These are phyloP conservation scores for Pseudogymnoascus verrucosus DNA, from an alignment of 2,329 filamentous ascomycete genomes.

Conservation along the genomic window DNA sequence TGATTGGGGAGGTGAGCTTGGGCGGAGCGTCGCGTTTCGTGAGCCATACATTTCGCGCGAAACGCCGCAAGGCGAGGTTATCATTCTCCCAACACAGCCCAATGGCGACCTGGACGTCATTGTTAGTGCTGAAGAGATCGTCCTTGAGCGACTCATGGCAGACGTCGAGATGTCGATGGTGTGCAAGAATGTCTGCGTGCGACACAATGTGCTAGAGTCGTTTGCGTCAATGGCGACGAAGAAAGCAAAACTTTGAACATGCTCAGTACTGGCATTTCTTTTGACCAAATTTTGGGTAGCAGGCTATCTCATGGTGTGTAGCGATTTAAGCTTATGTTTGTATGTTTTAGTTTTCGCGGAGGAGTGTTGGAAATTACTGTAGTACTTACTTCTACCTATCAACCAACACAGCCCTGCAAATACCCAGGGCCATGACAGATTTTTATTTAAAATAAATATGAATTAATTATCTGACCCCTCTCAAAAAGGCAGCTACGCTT, in stretches of 20 bases:
- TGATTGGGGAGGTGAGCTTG: slow-evolving; percentile 6
- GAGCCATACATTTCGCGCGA: slow-evolving; percentile 4
- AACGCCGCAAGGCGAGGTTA: slow-evolving; percentile 1
- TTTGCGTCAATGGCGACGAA: not conserved
- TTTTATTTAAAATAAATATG: not conserved
- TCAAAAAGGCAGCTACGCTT: not conserved
- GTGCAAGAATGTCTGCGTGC: not conserved
- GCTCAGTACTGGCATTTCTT: not conserved
- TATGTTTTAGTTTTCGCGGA: not conserved
- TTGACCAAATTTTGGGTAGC: not conserved
- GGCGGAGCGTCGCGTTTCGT: not conserved
- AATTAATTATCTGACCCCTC: not conserved
- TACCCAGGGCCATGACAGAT: not conserved
- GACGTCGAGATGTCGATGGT: not conserved
- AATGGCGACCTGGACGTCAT: slow-evolving; percentile 2
- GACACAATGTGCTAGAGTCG: not conserved
- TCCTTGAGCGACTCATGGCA: not conserved
- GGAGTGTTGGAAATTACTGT: not conserved
- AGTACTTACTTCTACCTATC: not conserved
- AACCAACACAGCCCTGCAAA: not conserved
- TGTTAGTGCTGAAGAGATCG: not conserved
- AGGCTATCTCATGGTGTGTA: not conserved
- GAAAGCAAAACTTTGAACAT: not conserved
- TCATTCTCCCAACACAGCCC: not conserved
- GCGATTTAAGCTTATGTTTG: not conserved